phyloP scores from a whole-genome alignment of 2,329 filamentous ascomycete species.

The Pestalotiopsis sp. region DNA sequence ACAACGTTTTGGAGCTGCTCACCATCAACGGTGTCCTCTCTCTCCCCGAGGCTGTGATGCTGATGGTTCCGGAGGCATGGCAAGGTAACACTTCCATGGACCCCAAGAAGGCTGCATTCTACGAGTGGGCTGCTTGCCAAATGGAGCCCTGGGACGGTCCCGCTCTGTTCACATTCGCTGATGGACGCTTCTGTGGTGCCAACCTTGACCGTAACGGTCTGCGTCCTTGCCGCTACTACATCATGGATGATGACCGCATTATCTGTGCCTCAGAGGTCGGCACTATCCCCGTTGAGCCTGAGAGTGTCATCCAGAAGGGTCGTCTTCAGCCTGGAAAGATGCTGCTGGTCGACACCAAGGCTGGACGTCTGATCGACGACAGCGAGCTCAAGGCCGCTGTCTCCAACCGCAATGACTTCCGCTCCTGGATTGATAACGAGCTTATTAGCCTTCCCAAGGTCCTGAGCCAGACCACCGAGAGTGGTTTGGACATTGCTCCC shows the following conservation, averaged over 20 bases:
- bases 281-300: slow-evolving; percentile 88
- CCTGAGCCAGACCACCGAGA: slow-evolving; percentile 62
- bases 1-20: slow-evolving; percentile 92
- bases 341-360: slow-evolving; percentile 89
- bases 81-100: slow-evolving; percentile 93
- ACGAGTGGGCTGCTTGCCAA: slow-evolving; percentile 97
- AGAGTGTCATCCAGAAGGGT: slow-evolving; percentile 89
- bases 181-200: slow-evolving; percentile 94
- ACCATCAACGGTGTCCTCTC: slow-evolving; percentile 96
- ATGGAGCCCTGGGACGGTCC: slow-evolving; percentile 99
- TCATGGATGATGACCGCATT: slow-evolving; percentile 95
- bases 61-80: slow-evolving; percentile 98
- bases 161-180: slow-evolving; percentile 94
- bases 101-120: slow-evolving; percentile 93
- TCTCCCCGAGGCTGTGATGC: slow-evolving; percentile 93
- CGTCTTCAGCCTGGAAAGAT: slow-evolving; percentile 93
- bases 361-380: slow-evolving; percentile 92
- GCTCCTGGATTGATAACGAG: slow-evolving; percentile 83
- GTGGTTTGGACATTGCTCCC: slow-evolving; percentile 61
- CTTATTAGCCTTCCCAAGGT: slow-evolving; percentile 81
- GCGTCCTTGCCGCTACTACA: slow-evolving; percentile 93
- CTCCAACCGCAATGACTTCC: slow-evolving; percentile 84
- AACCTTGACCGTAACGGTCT: slow-evolving; percentile 96
- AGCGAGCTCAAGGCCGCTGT: slow-evolving; percentile 88
- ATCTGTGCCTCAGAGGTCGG: slow-evolving; percentile 97